phyloP scores from a whole-genome alignment of 352 stramenopile genomes.

The Pythium monospermum region DNA sequence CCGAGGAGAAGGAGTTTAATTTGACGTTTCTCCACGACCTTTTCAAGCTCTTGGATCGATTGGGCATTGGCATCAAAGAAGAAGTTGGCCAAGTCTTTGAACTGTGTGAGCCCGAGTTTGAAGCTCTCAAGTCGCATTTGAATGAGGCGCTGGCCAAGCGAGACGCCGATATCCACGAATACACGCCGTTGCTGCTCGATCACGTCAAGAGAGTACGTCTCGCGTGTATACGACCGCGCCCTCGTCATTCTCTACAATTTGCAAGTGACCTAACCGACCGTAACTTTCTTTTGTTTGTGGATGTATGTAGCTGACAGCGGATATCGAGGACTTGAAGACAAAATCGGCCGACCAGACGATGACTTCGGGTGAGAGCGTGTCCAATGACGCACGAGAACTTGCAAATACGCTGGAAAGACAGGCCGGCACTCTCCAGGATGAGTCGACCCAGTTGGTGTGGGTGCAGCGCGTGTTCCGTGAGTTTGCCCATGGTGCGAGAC shows the following conservation, averaged over 20 bases:
- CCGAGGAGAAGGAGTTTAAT: slow-evolving; percentile 42
- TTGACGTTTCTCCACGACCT: slow-evolving; percentile 44
- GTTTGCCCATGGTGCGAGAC: slow-evolving; percentile 24
- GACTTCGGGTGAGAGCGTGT: slow-evolving; percentile 26
- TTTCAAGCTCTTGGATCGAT: slow-evolving; percentile 26
- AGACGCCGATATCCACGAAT: slow-evolving; percentile 26
- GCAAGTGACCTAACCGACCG: not conserved
- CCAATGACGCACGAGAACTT: slow-evolving; percentile 25
- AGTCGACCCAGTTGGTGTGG: slow-evolving; percentile 26
- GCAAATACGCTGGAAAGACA: slow-evolving; percentile 25
- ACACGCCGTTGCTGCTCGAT: slow-evolving; percentile 15
- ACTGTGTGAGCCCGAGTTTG: slow-evolving; percentile 26
- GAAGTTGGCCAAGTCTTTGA: slow-evolving; percentile 25
- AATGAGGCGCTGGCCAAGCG: slow-evolving; percentile 14
- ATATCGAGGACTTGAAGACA: slow-evolving; percentile 25
- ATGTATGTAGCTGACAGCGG: not conserved
- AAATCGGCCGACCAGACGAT: slow-evolving; percentile 28
- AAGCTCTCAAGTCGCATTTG: slow-evolving; percentile 20
- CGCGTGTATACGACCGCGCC: too few species aligned
- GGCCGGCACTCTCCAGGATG: slow-evolving; percentile 21
- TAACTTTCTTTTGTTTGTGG: not conserved
- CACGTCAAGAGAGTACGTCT: slow-evolving; percentile 20
- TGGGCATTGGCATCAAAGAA: slow-evolving; percentile 30
- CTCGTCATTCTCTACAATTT: not conserved
- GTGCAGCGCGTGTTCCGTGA: slow-evolving; percentile 41